A percentile compares a stretch with the other conserved stretches of the same genome.
phyloP scores from a whole-genome alignment of 176 grass and related monocot species.

The Areca catechu region DNA sequence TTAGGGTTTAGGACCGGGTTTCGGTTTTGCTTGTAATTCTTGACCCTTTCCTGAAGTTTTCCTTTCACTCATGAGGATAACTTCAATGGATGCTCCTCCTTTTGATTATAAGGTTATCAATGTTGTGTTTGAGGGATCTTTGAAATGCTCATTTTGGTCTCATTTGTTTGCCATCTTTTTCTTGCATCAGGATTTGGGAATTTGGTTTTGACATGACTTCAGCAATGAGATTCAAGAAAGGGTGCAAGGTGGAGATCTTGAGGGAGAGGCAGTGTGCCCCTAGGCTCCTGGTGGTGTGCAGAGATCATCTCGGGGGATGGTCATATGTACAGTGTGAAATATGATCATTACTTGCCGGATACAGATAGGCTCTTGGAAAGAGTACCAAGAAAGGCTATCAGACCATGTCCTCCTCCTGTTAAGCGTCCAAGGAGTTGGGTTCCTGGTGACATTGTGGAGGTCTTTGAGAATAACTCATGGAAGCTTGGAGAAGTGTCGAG shows the following conservation, averaged over 20 bases:
- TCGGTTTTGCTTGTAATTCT: no score
- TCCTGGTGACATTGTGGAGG: constrained; percentile 41
- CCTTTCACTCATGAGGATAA: no score
- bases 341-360: constrained; percentile 5
- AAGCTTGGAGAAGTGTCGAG: constrained; percentile 26
- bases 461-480: constrained; percentile 39
- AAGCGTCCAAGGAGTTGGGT: constrained; percentile 19
- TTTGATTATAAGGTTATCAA: no score
- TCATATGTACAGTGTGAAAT: constrained; percentile 41
- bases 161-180: not conserved
- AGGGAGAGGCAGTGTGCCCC: constrained; percentile 3
- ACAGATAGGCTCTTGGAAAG: not conserved
- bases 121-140: not conserved
- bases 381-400: constrained; percentile 40
- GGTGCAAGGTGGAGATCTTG: constrained; percentile 41
- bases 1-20: no score
- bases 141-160: not conserved
- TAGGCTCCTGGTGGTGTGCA: constrained; percentile 46
- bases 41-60: no score
- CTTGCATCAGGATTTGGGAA: not conserved
- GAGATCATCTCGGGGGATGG: constrained; percentile 51
- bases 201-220: not conserved
- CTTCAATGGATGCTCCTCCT: no score
- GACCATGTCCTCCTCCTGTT: constrained; percentile 31
- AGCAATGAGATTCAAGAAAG: constrained; percentile 44